A percentile compares a stretch with the other conserved stretches of the same genome.
Evolutionary conservation across 2,329 filamentous ascomycete species (phyloP).

Genomic region (Paraphaeosphaeria minitans): DNA sequence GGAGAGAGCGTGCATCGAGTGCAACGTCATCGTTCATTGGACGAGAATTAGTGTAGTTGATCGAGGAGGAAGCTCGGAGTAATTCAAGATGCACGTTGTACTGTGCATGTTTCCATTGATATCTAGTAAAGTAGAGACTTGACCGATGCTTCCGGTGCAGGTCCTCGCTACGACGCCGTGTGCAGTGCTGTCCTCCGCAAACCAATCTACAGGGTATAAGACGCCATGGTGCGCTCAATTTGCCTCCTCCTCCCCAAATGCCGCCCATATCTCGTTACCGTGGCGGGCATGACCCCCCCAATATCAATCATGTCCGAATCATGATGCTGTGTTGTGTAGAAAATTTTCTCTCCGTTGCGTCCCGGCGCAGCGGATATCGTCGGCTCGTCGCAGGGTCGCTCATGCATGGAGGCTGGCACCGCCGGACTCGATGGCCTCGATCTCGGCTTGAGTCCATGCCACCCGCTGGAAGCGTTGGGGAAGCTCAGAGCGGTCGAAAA

Average conservation of each 20-base stretch:
- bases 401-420: slow-evolving; percentile 72
- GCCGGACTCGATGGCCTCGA: slow-evolving; percentile 93
- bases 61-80: neutral
- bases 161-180: slow-evolving; percentile 1
- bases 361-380: slow-evolving; percentile 21
- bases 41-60: neutral
- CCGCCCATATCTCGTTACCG: slow-evolving; percentile 10
- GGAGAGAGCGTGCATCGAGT: neutral
- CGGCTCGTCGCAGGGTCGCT: slow-evolving; percentile 19
- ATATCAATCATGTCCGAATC: neutral
- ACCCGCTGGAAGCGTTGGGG: slow-evolving; percentile 80
- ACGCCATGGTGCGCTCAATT: slow-evolving; percentile 13
- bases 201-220: slow-evolving; percentile 11
- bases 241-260: slow-evolving; percentile 9
- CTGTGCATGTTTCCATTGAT: neutral
- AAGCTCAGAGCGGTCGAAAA: slow-evolving; percentile 88
- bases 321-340: slow-evolving; percentile 20
- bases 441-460: slow-evolving; percentile 79
- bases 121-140: neutral
- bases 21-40: neutral
- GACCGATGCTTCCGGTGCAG: neutral
- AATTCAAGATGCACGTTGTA: neutral
- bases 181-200: slow-evolving; percentile 3
- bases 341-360: slow-evolving; percentile 20
- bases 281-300: slow-evolving; percentile 2